Evolutionary conservation across 768 basidiomycete genomes (phyloP).

Genomic region (Leccinum longicurvipes): DNA sequence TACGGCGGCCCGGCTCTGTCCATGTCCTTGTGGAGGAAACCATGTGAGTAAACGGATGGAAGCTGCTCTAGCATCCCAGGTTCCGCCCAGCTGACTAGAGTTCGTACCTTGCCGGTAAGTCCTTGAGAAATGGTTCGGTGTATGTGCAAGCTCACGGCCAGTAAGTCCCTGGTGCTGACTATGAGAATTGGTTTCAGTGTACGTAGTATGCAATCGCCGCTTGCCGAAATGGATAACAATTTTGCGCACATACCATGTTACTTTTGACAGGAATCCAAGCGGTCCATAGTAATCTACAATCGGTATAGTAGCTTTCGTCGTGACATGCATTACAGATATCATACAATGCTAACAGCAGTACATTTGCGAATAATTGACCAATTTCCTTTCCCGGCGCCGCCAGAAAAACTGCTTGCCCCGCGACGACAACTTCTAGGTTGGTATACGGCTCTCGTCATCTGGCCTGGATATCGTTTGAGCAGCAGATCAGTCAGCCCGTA

Average conservation of each 20-base stretch:
- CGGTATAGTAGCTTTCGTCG: neutral
- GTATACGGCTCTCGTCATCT: slow-evolving; percentile 13
- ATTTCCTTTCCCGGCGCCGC: slow-evolving; percentile 10
- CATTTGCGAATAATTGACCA: slow-evolving; percentile 1
- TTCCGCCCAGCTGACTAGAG: too few species aligned
- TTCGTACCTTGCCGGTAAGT: too few species aligned
- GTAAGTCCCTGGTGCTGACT: too few species aligned
- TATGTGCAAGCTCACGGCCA: too few species aligned
- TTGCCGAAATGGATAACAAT: too few species aligned
- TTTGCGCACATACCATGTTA: too few species aligned
- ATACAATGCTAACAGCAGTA: slow-evolving; percentile 17
- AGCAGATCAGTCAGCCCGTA: neutral
- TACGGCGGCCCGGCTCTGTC: neutral
- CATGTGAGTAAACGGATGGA: neutral
- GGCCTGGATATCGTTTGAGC: slow-evolving; percentile 10
- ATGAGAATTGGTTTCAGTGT: too few species aligned
- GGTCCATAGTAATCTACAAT: slow-evolving; percentile 10
- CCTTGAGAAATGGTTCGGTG: too few species aligned
- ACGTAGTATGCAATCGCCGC: too few species aligned
- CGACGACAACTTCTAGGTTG: slow-evolving; percentile 1
- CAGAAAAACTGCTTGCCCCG: slow-evolving; percentile 11
- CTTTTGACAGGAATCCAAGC: too few species aligned
- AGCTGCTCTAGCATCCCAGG: neutral
- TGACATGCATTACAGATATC: slow-evolving; percentile 14
- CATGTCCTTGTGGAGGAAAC: neutral